Base-by-base conservation (phyloP, 2,329 filamentous ascomycete species). In the Talaromyces sp. region DNA sequence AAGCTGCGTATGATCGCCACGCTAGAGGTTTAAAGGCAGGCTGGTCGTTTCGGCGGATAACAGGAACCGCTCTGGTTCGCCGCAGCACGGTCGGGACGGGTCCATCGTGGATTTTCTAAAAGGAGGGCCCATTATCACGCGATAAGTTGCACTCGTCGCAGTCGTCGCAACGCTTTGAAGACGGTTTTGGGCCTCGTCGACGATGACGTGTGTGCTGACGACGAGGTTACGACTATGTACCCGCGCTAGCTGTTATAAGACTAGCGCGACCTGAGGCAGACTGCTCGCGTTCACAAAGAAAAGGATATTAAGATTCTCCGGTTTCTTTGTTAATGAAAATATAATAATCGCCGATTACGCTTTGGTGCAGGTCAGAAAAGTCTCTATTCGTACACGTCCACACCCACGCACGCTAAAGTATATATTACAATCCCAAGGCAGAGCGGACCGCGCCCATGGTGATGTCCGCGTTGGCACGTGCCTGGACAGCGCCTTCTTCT, bases 381-480 rank as follows among this genome's bases (percentile, higher is more conserved):
- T 53, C 27, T 53, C 17, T 53, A 27, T 30, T 53, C 27, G 28
- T 28, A 53, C 49, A 27, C 27, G 27, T 53, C 10, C 11, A 13
- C 27, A n/a, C 49, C 6, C 8, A 49, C 10, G 9, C 13, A n/a
- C 19, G 10, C 17, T 22, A 22, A 47, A 49, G 13, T 58, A 58
- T 17, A 30, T 30, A 42, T 68, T 58, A 75, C 54, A 76, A 62
- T 8, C 74, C 74, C 64, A 75, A 67, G 13, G 66, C 68, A 55
- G 68, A 62, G 49, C 68, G 69, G n/a, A 75, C 68, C 30, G 65
- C 65, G 49, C 60, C 60, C 71, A 76, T 75, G 6, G 74, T 75
- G 39, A 63, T 25, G 28, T 66, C 65, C 25, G 72, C 69, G 62
- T 73, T 75, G 30, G 65, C 65, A 30, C 70, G 68, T n/a, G 74